Base-by-base conservation (phyloP, 2,329 filamentous ascomycete genomes). In the Nannizziopsis arthrosporioides region DNA sequence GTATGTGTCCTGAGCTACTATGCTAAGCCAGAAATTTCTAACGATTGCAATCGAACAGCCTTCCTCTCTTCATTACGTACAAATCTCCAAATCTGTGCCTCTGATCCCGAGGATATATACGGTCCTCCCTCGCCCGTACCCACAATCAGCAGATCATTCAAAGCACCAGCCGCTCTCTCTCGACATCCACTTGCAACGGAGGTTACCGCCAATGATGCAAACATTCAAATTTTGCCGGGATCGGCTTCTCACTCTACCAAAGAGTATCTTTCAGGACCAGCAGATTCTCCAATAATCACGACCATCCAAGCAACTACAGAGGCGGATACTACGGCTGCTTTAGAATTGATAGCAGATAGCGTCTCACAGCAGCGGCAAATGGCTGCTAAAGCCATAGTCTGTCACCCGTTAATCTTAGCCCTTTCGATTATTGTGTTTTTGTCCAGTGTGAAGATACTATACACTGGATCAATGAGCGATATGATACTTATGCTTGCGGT, bases 1-100 rank as follows among this genome's bases (percentile, higher is more conserved):
- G 61, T 63, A 55, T 51, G 42, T 43, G 17, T 19, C 15, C 19
- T 15, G 11, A 11, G 9, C 12, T 40, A 15, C 36, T 7, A 7
- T 39, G 35, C 36, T 15, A 39, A 39, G 17, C 4, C 5, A 15
- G 1, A 15, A 14, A 1, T 2, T 19, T 9, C 36, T 46, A 34
- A 46, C 35, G 34, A 10, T 41, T 22, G 42, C 19, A 14, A 42
- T 47, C 39, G 37, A 45, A 8, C 65, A 92, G 85, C 85, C 19
- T 92, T 92, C 71, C 83, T 92, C 66, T 83, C 80, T 48, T 90
- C 86, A 57, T 74, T 92, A 12, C 80, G 84, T 56, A 84, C 84
- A 54, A 92, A 92, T 61, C 76, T 92, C 48, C 81, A 82, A 57
- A 79, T 90, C 50, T 74, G 70, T n/a, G 48, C 48, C 72, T 45